Conservation (phyloP, 1,284 basidiomycete genomes). For the Ganoderma multipileum region DNA sequence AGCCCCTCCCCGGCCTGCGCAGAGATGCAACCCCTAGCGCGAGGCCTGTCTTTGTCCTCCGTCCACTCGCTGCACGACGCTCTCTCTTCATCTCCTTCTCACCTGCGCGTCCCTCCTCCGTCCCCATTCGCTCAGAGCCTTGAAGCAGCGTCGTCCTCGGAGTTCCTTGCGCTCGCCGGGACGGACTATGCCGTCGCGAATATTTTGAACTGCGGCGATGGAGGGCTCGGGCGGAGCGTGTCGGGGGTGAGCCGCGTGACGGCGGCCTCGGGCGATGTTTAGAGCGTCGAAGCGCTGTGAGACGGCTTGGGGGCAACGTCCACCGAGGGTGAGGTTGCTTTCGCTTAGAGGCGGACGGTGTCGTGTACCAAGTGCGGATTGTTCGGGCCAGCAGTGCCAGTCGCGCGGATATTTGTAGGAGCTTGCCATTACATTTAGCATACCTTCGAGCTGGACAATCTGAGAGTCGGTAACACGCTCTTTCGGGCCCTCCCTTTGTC, state of each 20-base stretch:
- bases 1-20: neutral
- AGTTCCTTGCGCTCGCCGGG: neutral
- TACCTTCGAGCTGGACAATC: too few species aligned
- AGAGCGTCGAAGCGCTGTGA: too few species aligned
- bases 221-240: neutral
- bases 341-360: too few species aligned
- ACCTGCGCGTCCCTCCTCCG: neutral
- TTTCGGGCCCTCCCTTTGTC: too few species aligned
- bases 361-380: too few species aligned
- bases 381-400: too few species aligned
- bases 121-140: neutral
- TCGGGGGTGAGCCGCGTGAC: neutral
- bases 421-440: too few species aligned
- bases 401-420: too few species aligned
- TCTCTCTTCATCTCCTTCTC: too few species aligned
- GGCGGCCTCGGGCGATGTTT: neutral
- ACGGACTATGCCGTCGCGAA: neutral
- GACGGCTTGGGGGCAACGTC: too few species aligned
- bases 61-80: neutral
- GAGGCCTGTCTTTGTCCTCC: neutral
- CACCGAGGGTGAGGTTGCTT: too few species aligned
- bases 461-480: too few species aligned
- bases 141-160: neutral
- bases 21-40: neutral
- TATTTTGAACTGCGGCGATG: neutral